Evolutionary conservation across 2,329 filamentous ascomycete species (phyloP).

Genomic region (Fusarium globosum): DNA sequence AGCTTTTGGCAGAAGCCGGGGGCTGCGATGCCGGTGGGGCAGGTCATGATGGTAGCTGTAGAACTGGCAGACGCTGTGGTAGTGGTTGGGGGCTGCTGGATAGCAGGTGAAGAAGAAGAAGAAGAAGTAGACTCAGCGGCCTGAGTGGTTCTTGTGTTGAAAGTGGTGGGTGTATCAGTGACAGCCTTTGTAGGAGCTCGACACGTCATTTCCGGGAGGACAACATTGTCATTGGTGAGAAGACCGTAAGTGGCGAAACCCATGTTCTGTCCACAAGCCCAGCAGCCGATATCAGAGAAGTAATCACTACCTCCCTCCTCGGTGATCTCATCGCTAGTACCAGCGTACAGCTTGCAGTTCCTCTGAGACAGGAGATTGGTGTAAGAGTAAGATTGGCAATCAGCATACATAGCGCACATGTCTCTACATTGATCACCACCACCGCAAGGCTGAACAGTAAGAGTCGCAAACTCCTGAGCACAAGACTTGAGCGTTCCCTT

Average conservation of each 20-base stretch:
- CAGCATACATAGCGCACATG: slow-evolving; percentile 6
- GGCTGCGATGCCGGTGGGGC: background rate
- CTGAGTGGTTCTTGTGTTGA: background rate
- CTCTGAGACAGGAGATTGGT: background rate
- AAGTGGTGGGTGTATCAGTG: background rate
- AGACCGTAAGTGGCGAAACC: slow-evolving; percentile 2
- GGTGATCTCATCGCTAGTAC: background rate
- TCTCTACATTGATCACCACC: slow-evolving; percentile 2
- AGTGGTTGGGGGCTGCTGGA: background rate
- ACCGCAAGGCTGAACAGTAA: slow-evolving; percentile 1
- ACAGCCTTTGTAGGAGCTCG: background rate
- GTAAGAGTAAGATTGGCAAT: slow-evolving; percentile 9
- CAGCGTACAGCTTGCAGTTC: background rate
- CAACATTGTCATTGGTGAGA: background rate
- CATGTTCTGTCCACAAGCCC: slow-evolving; percentile 15
- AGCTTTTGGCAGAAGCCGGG: background rate
- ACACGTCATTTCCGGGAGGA: background rate
- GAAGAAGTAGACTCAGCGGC: background rate
- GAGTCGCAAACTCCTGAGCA: background rate
- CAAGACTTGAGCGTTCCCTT: slow-evolving; percentile 14
- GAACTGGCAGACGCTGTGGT: background rate
- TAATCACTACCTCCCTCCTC: background rate
- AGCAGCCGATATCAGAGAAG: slow-evolving; percentile 8
- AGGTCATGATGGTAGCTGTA: background rate
- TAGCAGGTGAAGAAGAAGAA: background rate